Percentiles rank a stretch among this genome's conserved stretches.
Conservation (phyloP, 805 yeast genomes). For the Saturnispora bothae region DNA sequence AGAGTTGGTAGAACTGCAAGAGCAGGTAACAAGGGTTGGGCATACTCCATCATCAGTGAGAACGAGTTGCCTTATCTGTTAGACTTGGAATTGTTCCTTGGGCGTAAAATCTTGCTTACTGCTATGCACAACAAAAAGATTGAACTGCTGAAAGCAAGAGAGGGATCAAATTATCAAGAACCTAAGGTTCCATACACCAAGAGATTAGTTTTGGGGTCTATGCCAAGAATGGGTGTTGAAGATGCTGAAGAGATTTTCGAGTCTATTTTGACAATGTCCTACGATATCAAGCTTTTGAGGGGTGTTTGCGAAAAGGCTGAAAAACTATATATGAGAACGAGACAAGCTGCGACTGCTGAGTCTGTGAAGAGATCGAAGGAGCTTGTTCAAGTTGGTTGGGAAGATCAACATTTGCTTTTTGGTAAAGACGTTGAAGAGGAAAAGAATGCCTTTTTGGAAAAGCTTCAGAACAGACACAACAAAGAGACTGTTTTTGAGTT, state of each 20-base stretch:
- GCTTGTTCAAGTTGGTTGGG: conserved; percentile 71
- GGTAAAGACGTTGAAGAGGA: conserved; percentile 69
- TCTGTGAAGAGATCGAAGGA: conserved; percentile 82
- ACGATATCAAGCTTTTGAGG: conserved; percentile 53
- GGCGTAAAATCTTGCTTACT: conserved; percentile 65
- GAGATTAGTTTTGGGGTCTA: conserved; percentile 71
- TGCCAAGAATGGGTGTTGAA: conserved; percentile 68
- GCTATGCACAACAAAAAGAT: conserved; percentile 56
- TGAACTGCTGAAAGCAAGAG: conserved; percentile 38
- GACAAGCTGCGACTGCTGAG: conserved; percentile 78
- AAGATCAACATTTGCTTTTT: conserved; percentile 71
- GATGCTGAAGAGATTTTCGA: conserved; percentile 61
- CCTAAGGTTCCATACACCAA: conserved; percentile 64
- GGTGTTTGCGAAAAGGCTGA: conserved; percentile 83
- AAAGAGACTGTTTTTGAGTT: conserved; percentile 95
- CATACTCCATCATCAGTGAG: conserved; percentile 79
- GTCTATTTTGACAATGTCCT: conserved; percentile 46
- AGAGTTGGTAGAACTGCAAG: conserved; percentile 99
- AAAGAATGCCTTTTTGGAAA: conserved; percentile 60
- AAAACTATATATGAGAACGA: conserved; percentile 71
- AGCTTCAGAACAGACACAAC: conserved; percentile 53
- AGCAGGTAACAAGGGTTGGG: conserved; percentile 98
- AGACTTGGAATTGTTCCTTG: conserved; percentile 84
- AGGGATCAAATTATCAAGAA: conserved; percentile 31
- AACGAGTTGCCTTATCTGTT: conserved; percentile 81